These are phyloP conservation scores for Sphaerobolus stellatus DNA, from an alignment of 1,284 basidiomycete species.

Conservation along the genomic window DNA sequence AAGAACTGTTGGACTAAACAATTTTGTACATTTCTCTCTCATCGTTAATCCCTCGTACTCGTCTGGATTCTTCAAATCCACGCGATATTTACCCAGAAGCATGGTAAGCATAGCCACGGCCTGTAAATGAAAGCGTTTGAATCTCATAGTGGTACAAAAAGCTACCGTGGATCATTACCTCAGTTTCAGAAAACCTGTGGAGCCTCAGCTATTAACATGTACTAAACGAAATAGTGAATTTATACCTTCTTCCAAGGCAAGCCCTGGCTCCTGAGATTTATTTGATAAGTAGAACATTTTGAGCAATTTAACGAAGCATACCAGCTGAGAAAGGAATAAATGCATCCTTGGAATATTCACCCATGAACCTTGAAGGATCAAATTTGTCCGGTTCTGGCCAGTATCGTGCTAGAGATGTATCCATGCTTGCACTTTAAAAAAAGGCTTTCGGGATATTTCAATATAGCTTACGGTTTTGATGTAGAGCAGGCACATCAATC, in stretches of 20 bases:
- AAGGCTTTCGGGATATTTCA: background rate
- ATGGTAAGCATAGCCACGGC: background rate
- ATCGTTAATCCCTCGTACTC: background rate
- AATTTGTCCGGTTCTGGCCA: constrained; percentile 53
- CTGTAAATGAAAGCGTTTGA: background rate
- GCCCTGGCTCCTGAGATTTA: constrained; percentile 16
- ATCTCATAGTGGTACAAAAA: background rate
- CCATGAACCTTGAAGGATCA: constrained; percentile 51
- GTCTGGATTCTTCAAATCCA: background rate
- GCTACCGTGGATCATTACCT: no score
- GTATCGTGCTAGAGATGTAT: constrained; percentile 40
- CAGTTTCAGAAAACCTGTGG: background rate
- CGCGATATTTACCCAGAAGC: background rate
- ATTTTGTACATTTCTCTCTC: background rate
- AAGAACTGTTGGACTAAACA: no score
- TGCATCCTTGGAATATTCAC: constrained; percentile 49
- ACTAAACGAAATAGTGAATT: background rate
- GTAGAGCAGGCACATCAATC: constrained; percentile 45
- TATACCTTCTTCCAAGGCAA: constrained; percentile 26
- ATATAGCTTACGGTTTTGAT: constrained; percentile 41
- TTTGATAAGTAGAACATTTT: no score
- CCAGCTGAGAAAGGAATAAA: constrained; percentile 56
- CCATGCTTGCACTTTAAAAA: background rate
- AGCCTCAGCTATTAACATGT: background rate
- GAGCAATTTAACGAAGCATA: constrained; percentile 26